Conservation (phyloP, 2,329 filamentous ascomycete genomes). For the Penicillium sp. region DNA sequence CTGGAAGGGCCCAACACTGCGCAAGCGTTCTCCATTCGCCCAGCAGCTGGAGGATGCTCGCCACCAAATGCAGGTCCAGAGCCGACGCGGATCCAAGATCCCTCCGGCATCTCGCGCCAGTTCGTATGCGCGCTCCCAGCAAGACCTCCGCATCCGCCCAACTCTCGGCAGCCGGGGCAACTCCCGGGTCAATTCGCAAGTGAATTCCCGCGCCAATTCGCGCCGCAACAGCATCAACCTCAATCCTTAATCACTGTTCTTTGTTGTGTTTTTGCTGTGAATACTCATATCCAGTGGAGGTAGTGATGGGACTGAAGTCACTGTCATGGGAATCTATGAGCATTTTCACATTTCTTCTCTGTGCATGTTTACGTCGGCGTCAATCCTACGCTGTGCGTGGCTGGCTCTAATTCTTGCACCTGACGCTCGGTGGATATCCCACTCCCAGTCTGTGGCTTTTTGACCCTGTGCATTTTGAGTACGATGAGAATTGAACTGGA, state of each 20-base stretch:
- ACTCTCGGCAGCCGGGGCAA: slow-evolving; percentile 35
- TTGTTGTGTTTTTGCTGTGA: not conserved
- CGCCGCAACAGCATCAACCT: slow-evolving; percentile 28
- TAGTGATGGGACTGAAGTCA: not conserved
- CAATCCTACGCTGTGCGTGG: slow-evolving; percentile 21
- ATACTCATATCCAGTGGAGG: not conserved
- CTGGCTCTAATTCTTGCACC: slow-evolving; percentile 12
- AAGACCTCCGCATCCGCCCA: slow-evolving; percentile 39
- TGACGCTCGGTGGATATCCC: not conserved
- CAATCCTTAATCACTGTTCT: not conserved
- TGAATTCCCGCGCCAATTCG: slow-evolving; percentile 31
- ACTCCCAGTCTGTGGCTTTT: not conserved
- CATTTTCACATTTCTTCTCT: slow-evolving; percentile 17
- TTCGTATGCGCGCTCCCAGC: slow-evolving; percentile 41
- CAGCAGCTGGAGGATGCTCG: slow-evolving; percentile 56
- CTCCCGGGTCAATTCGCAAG: slow-evolving; percentile 35
- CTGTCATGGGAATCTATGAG: slow-evolving; percentile 11
- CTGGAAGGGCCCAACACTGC: slow-evolving; percentile 60
- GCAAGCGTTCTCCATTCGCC: slow-evolving; percentile 63
- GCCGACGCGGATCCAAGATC: slow-evolving; percentile 35
- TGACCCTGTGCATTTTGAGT: not conserved
- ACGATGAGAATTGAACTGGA: not conserved
- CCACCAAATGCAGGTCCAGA: slow-evolving; percentile 29
- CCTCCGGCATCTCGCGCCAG: slow-evolving; percentile 36
- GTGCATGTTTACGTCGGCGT: slow-evolving; percentile 21